phyloP scores from a whole-genome alignment of 2,329 filamentous ascomycete species.

The Eutypa lata region DNA sequence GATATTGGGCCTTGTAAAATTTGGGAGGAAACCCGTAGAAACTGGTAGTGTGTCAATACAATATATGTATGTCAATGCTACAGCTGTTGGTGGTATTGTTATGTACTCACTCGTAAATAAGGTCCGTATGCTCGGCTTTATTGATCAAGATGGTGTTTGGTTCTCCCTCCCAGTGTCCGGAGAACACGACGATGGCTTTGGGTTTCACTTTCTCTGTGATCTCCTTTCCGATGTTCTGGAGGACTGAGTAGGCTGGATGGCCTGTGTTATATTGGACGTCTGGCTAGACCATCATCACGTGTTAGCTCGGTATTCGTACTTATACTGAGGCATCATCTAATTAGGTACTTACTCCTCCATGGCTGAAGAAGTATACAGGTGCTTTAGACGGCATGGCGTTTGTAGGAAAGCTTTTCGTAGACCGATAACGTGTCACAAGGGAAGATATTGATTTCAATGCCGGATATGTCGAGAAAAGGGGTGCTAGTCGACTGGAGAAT shows the following conservation, averaged over 20 bases:
- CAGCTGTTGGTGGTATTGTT: background rate
- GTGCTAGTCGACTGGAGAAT: constrained; percentile 16
- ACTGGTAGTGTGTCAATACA: constrained; percentile 33
- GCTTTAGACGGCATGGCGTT: constrained; percentile 25
- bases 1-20: constrained; percentile 66
- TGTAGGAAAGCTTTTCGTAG: constrained; percentile 2
- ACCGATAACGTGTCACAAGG: constrained; percentile 9
- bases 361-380: constrained; percentile 49
- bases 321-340: background rate
- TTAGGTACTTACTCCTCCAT: constrained; percentile 42
- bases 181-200: constrained; percentile 71
- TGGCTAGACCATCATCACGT: constrained; percentile 38
- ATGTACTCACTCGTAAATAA: constrained; percentile 63
- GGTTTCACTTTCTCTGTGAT: constrained; percentile 70
- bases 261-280: constrained; percentile 65
- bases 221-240: constrained; percentile 64
- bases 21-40: constrained; percentile 70
- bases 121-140: constrained; percentile 57
- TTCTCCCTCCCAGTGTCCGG: constrained; percentile 70
- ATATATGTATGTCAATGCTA: constrained; percentile 5
- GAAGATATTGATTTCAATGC: constrained; percentile 11
- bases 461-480: constrained; percentile 14
- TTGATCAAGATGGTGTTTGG: constrained; percentile 61
- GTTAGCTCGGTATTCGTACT: background rate
- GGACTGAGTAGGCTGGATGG: constrained; percentile 64